A percentile compares a stretch with the other conserved stretches of the same genome.
Conservation (phyloP, 306 rosid species). For the Vigna unguiculata region DNA sequence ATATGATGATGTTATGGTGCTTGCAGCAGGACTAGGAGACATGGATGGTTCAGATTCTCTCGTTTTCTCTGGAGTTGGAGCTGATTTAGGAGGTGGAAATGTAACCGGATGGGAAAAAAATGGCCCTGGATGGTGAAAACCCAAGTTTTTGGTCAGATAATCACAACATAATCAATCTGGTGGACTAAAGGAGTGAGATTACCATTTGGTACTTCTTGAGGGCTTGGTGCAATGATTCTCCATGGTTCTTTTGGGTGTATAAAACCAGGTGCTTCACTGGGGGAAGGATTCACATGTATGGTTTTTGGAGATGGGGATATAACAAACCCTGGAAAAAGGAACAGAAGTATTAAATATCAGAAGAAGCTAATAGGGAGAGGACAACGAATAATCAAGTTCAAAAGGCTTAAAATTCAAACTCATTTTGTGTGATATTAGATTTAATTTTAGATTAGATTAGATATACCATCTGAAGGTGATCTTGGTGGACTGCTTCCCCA, state of each 20-base stretch:
- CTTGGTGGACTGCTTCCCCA: constrained; percentile 57
- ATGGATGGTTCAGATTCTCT: constrained; percentile 54
- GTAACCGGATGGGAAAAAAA: constrained; percentile 54
- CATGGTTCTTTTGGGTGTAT: constrained; percentile 43
- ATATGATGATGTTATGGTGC: constrained; percentile 40
- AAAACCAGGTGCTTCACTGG: constrained; percentile 51
- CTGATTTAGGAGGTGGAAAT: constrained; percentile 52
- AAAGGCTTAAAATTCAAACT: constrained; percentile 32
- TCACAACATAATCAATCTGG: constrained; percentile 22
- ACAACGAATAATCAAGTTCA: constrained; percentile 5
- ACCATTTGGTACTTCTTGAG: constrained; percentile 63
- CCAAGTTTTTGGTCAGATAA: constrained; percentile 34
- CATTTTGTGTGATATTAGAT: constrained; percentile 5
- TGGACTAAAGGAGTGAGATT: constrained; percentile 40
- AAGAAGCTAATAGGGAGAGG: neutral
- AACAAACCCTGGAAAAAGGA: constrained; percentile 54
- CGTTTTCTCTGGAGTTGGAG: constrained; percentile 51
- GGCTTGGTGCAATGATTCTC: constrained; percentile 54
- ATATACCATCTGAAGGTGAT: constrained; percentile 54
- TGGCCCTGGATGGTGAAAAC: constrained; percentile 60
- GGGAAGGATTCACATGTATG: constrained; percentile 53
- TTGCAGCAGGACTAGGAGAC: constrained; percentile 63
- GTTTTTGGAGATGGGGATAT: constrained; percentile 64
- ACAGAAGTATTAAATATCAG: neutral
- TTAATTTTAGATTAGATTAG: neutral